Conservation (phyloP, 768 basidiomycete species). For the Rubroboletus satanas region DNA sequence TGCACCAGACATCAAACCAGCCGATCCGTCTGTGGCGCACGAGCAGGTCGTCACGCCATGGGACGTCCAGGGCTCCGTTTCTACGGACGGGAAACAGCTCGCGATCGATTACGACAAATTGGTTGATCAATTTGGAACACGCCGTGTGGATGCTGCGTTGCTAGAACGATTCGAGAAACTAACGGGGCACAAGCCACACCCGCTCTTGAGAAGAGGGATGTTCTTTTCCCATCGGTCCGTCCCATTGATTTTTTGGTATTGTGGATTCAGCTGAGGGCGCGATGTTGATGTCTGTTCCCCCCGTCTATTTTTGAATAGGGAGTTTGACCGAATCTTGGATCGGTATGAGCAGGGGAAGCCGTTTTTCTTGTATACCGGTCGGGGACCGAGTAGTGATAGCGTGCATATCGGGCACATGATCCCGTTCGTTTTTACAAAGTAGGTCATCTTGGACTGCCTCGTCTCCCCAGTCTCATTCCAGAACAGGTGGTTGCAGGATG, state of each 20-base stretch:
- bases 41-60: constrained; percentile 93
- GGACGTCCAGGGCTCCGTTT: constrained; percentile 92
- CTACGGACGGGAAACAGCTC: constrained; percentile 83
- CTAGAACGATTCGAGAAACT: constrained; percentile 87
- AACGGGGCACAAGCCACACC: constrained; percentile 85
- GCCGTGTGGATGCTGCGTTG: constrained; percentile 68
- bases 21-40: constrained; percentile 30
- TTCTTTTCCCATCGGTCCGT: constrained; percentile 97
- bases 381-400: constrained; percentile 93
- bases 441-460: constrained; percentile 24
- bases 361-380: constrained; percentile 96
- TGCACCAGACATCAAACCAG: constrained; percentile 34
- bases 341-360: constrained; percentile 96
- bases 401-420: constrained; percentile 98
- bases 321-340: constrained; percentile 90
- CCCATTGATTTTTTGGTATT: background rate
- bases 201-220: constrained; percentile 84
- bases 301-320: constrained; percentile 43
- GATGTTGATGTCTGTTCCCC: background rate
- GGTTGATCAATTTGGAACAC: constrained; percentile 90
- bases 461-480: background rate
- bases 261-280: background rate
- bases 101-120: constrained; percentile 98
- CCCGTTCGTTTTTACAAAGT: constrained; percentile 97
- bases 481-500: constrained; percentile 90